These are phyloP conservation scores for Penicillium manginii DNA, from an alignment of 495 filamentous ascomycete species.

Conservation along the genomic window DNA sequence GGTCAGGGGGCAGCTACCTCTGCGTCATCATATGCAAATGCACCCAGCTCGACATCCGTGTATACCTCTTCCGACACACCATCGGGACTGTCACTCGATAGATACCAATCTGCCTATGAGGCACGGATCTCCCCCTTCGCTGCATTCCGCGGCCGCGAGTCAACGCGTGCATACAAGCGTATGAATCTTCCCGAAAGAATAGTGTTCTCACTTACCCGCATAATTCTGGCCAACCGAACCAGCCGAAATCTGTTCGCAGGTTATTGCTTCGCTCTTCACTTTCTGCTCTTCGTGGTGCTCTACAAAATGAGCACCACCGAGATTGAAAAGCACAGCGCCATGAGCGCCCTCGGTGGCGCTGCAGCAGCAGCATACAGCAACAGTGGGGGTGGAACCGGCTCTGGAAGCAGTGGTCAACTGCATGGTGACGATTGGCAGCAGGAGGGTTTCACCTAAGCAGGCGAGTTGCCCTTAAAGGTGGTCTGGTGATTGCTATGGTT, in stretches of 20 bases:
- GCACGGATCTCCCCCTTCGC: constrained; percentile 94
- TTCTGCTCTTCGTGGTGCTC: constrained; percentile 82
- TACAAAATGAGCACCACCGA: constrained; percentile 78
- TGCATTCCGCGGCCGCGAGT: constrained; percentile 89
- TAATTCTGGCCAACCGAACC: constrained; percentile 86
- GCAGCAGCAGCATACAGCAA: constrained; percentile 48
- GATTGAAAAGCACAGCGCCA: constrained; percentile 58
- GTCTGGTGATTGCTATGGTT: constrained; percentile 4
- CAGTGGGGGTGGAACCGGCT: constrained; percentile 31
- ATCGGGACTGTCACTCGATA: constrained; percentile 72
- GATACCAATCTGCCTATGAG: constrained; percentile 93
- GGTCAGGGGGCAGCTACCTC: constrained; percentile 65
- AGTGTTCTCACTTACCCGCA: constrained; percentile 87
- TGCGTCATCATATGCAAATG: constrained; percentile 70
- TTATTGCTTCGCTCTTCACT: constrained; percentile 87
- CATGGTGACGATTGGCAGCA: constrained; percentile 64
- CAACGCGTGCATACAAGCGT: constrained; percentile 87
- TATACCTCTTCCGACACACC: constrained; percentile 61
- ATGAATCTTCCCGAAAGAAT: constrained; percentile 91
- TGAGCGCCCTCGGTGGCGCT: constrained; percentile 45
- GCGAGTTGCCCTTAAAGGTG: constrained; percentile 12
- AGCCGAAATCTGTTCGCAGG: constrained; percentile 94
- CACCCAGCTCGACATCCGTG: constrained; percentile 76
- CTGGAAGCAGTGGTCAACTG: constrained; percentile 44
- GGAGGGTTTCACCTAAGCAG: constrained; percentile 54